These are phyloP conservation scores for Boletus speciosus DNA, from an alignment of 768 basidiomycete genomes.

Conservation along the genomic window DNA sequence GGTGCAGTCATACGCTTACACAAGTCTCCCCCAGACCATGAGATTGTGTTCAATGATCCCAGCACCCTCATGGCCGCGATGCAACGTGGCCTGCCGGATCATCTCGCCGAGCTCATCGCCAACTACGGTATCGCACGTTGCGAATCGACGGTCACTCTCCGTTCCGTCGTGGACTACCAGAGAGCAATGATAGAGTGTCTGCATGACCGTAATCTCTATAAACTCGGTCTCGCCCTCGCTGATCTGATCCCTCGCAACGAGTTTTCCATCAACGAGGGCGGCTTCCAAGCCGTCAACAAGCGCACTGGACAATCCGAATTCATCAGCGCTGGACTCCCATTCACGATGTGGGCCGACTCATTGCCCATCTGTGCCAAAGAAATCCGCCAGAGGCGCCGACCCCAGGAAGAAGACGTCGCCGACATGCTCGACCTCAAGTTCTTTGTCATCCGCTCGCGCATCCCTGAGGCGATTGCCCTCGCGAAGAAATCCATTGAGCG, in stretches of 20 bases:
- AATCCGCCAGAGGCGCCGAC: constrained; percentile 42
- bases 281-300: constrained; percentile 44
- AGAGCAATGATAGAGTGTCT: constrained; percentile 50
- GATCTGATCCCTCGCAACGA: constrained; percentile 54
- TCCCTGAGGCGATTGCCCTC: constrained; percentile 45
- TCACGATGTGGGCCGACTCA: constrained; percentile 55
- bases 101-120: constrained; percentile 45
- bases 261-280: constrained; percentile 58
- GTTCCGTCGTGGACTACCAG: constrained; percentile 43
- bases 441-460: constrained; percentile 45
- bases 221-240: constrained; percentile 49
- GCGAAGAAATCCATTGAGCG: constrained; percentile 49
- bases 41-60: constrained; percentile 49
- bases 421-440: constrained; percentile 67
- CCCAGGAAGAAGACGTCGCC: constrained; percentile 47
- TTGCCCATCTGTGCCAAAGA: constrained; percentile 58
- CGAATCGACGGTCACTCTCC: constrained; percentile 46
- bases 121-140: constrained; percentile 46
- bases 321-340: constrained; percentile 52
- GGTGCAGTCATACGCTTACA: constrained; percentile 54
- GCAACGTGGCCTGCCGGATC: constrained; percentile 41
- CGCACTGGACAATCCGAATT: constrained; percentile 40
- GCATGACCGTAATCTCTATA: constrained; percentile 46
- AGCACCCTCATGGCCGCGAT: constrained; percentile 41
- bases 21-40: constrained; percentile 39